Evolutionary conservation across 2,329 filamentous ascomycete species (phyloP), one percentile per base, ranked within the genome.

Genomic region (Diaporthe caulivora): DNA sequence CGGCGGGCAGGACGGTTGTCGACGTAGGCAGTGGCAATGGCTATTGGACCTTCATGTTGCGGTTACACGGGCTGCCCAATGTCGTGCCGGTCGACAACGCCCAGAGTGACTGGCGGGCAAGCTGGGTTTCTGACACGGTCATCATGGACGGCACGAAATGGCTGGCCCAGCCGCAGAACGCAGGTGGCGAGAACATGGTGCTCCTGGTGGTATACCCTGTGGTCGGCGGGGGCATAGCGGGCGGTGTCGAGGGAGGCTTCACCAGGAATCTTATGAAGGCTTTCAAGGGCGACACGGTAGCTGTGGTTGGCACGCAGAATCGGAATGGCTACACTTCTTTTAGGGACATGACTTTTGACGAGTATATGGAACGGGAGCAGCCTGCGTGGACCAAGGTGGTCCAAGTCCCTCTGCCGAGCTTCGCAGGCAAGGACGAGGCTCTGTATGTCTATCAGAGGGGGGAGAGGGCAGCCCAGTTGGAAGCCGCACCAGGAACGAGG

Each of bases 281-380:
- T 24, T 95, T 91, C 79, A 78, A 84, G 54, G 91, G 92, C 42
- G 88, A 92, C 77, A 91, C 87, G 4, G 86, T 95, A 67, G 89
- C 92, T n/a, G 90, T 93, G 18, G 92, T 92, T 1, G 93, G 93
- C 26, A 94, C 93, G 29, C 92, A 94, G 83, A 95, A 94, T 79
- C 82, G 83, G 26, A 95, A 94, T 80, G 92, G 93, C 2, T 95
- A 93, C 79, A 95, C 93, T 0, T 91, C 88, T 0, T 94, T 95
- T 80, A 86, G 84, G 70, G 85, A 87, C 76, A 83, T 88, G 81
- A 91, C 88, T 31, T 90, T 94, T 80, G 91, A 92, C 77, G 87
- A 91, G 78, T 95, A 90, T 84, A 91, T 94, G 83, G 87, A 82
- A 74, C 83, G 80, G 62, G 88, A 92, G 78, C 86, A 89, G 77